These are phyloP conservation scores for Closterium sp. DNA, from an alignment of 139 green algal species.

Conservation along the genomic window DNA sequence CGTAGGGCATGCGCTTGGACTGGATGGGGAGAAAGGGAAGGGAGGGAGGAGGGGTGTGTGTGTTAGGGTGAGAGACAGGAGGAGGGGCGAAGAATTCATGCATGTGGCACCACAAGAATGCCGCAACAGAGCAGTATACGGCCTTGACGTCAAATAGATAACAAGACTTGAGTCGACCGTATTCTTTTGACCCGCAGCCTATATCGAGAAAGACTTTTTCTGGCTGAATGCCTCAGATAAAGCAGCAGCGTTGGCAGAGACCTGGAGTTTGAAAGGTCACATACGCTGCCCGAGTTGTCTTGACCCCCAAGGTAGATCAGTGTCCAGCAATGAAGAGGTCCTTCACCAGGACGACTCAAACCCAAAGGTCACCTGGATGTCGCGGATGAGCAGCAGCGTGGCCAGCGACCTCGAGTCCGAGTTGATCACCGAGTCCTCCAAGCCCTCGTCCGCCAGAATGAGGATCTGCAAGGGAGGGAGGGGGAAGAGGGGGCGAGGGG, in stretches of 20 bases:
- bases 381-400: conserved; percentile 62
- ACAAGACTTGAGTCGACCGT: too few relatives aligned
- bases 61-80: neutral
- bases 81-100: too few relatives aligned
- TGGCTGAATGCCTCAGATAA: too few relatives aligned
- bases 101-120: too few relatives aligned
- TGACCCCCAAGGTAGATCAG: neutral
- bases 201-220: too few relatives aligned
- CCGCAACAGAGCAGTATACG: too few relatives aligned
- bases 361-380: conserved; percentile 55
- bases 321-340: too few relatives aligned
- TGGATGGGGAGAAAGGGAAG: neutral
- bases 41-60: neutral
- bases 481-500: neutral
- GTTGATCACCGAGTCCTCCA: conserved; percentile 49
- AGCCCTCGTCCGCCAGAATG: conserved; percentile 60
- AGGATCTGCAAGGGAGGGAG: conserved; percentile 45
- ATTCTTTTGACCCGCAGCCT: too few relatives aligned
- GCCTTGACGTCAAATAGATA: too few relatives aligned
- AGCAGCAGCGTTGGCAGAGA: neutral
- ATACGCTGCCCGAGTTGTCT: neutral
- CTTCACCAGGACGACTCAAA: neutral
- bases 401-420: conserved; percentile 56
- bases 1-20: neutral
- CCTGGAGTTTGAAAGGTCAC: neutral